Conservation (phyloP, 1,139 yeast species). For the Meyerozyma sp. region DNA sequence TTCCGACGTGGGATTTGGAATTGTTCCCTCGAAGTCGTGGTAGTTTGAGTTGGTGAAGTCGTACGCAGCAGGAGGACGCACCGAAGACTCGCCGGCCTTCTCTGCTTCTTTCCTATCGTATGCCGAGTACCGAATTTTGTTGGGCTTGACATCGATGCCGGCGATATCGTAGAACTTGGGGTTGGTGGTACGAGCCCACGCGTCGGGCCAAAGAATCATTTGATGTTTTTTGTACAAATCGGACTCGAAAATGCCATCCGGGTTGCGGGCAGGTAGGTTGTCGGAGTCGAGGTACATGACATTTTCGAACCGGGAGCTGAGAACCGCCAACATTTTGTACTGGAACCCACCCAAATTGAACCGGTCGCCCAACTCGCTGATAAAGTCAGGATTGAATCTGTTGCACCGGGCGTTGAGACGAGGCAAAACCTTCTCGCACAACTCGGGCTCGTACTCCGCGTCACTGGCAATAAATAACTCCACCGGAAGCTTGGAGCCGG, state of each 20-base stretch:
- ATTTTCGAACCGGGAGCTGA: conserved; percentile 54
- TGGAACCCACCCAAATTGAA: conserved; percentile 53
- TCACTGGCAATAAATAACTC: conserved; percentile 49
- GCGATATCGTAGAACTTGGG: conserved; percentile 44
- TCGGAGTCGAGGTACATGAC: conserved; percentile 65
- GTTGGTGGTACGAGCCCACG: conserved; percentile 47
- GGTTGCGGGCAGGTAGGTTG: conserved; percentile 50
- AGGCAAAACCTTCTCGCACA: conserved; percentile 49
- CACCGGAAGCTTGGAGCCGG: conserved; percentile 37
- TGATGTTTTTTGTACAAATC: conserved; percentile 37
- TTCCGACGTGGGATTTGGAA: conserved; percentile 62
- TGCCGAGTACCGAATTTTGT: conserved; percentile 23
- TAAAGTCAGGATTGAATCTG: conserved; percentile 31
- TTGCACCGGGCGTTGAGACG: conserved; percentile 51
- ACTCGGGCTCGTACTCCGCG: conserved; percentile 44
- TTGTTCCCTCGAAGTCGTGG: conserved; percentile 53
- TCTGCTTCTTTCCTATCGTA: conserved; percentile 3
- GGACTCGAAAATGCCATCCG: conserved; percentile 15
- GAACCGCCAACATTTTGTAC: conserved; percentile 56
- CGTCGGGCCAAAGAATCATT: conserved; percentile 48
- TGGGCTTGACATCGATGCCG: conserved; percentile 30
- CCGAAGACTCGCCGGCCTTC: conserved; percentile 3
- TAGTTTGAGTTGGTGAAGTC: conserved; percentile 31
- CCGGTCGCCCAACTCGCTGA: conserved; percentile 16
- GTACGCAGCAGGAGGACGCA: conserved; percentile 13